Percentiles rank a stretch among this genome's conserved stretches.
These are phyloP conservation scores for Venustampulla echinocandica DNA, from an alignment of 495 filamentous ascomycete genomes.

Conservation along the genomic window DNA sequence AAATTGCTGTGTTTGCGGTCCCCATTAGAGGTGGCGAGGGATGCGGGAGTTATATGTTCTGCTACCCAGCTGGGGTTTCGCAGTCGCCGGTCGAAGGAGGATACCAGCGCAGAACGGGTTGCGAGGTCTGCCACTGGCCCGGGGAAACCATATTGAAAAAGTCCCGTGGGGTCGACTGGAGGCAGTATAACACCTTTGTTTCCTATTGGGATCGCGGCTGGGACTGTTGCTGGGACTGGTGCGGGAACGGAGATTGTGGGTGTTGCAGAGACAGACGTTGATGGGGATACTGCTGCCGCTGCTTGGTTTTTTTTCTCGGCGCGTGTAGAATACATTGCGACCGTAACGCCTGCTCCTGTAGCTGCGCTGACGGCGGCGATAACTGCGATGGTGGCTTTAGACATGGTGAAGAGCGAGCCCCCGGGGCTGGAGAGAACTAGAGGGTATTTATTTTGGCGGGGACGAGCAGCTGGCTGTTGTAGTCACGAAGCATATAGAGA, in stretches of 20 bases:
- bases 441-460: not conserved
- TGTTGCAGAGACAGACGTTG: conserved; percentile 37
- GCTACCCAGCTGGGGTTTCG: conserved; percentile 93
- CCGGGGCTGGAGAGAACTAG: not conserved
- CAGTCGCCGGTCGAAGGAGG: conserved; percentile 82
- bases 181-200: conserved; percentile 22
- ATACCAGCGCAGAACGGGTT: conserved; percentile 62
- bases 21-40: conserved; percentile 61
- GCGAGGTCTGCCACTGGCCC: conserved; percentile 82
- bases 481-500: too few species aligned
- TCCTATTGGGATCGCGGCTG: conserved; percentile 26
- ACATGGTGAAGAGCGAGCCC: conserved; percentile 50
- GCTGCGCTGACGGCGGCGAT: conserved; percentile 85
- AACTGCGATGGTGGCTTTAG: conserved; percentile 77
- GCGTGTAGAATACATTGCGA: conserved; percentile 63
- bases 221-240: conserved; percentile 6
- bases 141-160: conserved; percentile 96
- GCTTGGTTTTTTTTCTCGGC: conserved; percentile 37
- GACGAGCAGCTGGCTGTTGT: too few species aligned
- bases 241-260: conserved; percentile 30
- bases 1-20: conserved; percentile 82
- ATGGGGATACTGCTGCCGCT: conserved; percentile 33
- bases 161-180: conserved; percentile 75
- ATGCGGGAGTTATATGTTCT: conserved; percentile 93
- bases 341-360: conserved; percentile 77